Base-by-base conservation (phyloP, 2,329 filamentous ascomycete species). In the Ophiosphaerella narmari region DNA sequence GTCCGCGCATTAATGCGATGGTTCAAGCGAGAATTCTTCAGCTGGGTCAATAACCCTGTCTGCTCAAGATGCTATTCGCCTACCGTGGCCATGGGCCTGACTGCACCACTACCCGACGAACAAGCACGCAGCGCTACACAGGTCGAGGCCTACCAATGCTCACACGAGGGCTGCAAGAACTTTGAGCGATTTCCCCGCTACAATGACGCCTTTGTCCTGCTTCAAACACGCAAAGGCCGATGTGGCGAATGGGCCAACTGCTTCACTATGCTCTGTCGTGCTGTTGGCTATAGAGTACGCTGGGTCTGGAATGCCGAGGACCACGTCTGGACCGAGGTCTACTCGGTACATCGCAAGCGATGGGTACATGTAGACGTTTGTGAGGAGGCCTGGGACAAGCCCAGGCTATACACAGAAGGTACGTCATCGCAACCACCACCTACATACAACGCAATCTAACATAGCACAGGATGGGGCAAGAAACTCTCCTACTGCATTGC, bases 301-400 rank as follows among this genome's bases (percentile, higher is more conserved):
- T 99, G 94, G 94, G 89, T 99, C 9, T 99, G 94, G 94, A 97
- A 97, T 63, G 88, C 89, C 26, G 94, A 97, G 74, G 94, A 97
- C 72, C 90, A 97, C 68, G 90, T 97, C 23, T 99, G 94, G 94
- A 96, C 92, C 1, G 94, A 97, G 66, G 88, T 97, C 12, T 99
- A 96, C 77, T 97, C 92, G 2, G 90, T 94, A 56, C 91, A 96
- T 75, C 88, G 93, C 68, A 87, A 89, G 72, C 86, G 91, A 70
- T 99, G 94, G 94, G 82, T 97, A n/a, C 93, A 97, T 62, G 91
- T 97, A 36, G 94, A 99, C 72, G 87, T 88, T 31, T 97, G 93
- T 67, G 94, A 97, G 72, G 93, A 93, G 69, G 86, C 90, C 1
- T 97, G 92, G 91, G 94, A 99, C 71, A 91, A 93, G 67, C 94